Percentiles rank a stretch among this genome's conserved stretches.
phyloP scores from a whole-genome alignment of 495 filamentous ascomycete species.

The Talaromyces proteolyticus region DNA sequence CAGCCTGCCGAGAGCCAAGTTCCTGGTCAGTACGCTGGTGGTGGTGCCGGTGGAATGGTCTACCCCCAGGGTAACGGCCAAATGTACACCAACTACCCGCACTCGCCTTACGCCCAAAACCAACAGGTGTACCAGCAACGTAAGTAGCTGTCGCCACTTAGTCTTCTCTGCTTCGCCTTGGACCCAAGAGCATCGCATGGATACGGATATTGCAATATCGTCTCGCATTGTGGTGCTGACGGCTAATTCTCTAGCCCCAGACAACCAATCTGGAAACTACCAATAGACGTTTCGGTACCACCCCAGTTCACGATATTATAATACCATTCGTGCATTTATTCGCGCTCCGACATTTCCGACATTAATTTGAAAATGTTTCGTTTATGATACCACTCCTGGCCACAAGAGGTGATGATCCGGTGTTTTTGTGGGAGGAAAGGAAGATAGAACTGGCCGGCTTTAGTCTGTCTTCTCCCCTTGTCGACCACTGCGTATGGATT shows the following conservation, averaged over 20 bases:
- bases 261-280: slow-evolving; percentile 10
- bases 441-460: not conserved
- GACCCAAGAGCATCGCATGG: slow-evolving; percentile 9
- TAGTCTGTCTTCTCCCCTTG: not conserved
- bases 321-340: not conserved
- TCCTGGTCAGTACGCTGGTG: slow-evolving; percentile 60
- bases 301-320: not conserved
- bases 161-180: slow-evolving; percentile 6
- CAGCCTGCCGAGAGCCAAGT: slow-evolving; percentile 58
- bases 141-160: slow-evolving; percentile 32
- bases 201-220: slow-evolving; percentile 7
- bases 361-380: slow-evolving; percentile 1
- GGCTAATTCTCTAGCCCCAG: slow-evolving; percentile 12
- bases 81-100: slow-evolving; percentile 69
- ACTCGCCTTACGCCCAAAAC: slow-evolving; percentile 68
- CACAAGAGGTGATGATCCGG: not conserved
- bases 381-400: slow-evolving; percentile 3
- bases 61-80: slow-evolving; percentile 57
- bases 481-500: not conserved
- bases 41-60: slow-evolving; percentile 44
- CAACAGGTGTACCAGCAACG: slow-evolving; percentile 75
- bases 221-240: slow-evolving; percentile 11
- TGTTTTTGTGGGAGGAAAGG: not conserved
- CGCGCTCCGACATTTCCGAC: not conserved
- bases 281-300: slow-evolving; percentile 1